These are phyloP conservation scores for Diaporthe humulicola DNA, from an alignment of 2,329 filamentous ascomycete genomes.

Conservation along the genomic window DNA sequence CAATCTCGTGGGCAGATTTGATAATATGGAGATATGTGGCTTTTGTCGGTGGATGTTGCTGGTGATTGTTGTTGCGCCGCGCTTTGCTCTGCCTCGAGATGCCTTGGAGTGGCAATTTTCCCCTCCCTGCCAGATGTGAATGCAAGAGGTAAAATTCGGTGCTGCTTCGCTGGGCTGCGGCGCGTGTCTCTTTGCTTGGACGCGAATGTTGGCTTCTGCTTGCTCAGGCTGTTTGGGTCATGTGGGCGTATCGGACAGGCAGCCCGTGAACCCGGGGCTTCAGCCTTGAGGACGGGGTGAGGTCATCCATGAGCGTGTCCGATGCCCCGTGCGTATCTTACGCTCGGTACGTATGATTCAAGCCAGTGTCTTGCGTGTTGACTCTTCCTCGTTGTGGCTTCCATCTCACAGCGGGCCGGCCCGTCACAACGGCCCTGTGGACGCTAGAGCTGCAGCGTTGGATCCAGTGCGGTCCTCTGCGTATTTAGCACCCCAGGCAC, in stretches of 20 bases:
- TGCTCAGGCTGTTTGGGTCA: not conserved
- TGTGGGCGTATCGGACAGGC: not conserved
- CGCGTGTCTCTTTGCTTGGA: not conserved
- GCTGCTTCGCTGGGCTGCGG: not conserved
- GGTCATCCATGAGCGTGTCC: not conserved
- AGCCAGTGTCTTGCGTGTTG: not conserved
- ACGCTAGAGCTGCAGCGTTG: not conserved
- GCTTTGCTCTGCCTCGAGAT: not conserved
- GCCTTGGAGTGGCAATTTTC: slow-evolving; percentile 10
- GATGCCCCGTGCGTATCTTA: not conserved
- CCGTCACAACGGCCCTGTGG: slow-evolving; percentile 8
- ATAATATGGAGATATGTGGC: not conserved
- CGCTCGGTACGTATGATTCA: slow-evolving; percentile 18
- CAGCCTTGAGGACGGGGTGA: not conserved
- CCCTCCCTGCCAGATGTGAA: not conserved
- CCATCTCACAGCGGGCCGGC: slow-evolving; percentile 18
- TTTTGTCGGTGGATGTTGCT: not conserved
- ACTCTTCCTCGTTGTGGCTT: not conserved
- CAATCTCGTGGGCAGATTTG: not conserved
- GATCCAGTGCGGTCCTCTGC: not conserved
- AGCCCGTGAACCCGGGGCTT: not conserved
- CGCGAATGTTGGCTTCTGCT: not conserved
- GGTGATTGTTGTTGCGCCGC: not conserved
- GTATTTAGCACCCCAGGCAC: not conserved
- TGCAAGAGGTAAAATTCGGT: not conserved